Conservation (phyloP, 2,329 filamentous ascomycete species). For the Sphaceloma murrayae region DNA sequence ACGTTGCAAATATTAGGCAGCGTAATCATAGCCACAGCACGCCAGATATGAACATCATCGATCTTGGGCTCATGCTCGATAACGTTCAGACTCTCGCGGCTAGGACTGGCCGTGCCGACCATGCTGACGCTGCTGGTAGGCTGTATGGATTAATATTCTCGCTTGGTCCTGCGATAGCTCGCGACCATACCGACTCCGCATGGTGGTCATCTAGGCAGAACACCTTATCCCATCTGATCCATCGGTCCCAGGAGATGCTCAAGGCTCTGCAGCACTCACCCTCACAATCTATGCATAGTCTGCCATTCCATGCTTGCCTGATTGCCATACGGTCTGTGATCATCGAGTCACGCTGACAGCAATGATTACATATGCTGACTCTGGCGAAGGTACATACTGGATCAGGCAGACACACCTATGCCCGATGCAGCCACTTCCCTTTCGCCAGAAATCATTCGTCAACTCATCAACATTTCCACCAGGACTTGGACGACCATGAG, state of each 20-base stretch:
- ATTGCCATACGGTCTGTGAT: constrained; percentile 32
- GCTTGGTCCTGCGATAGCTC: constrained; percentile 16
- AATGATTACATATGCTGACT: no score
- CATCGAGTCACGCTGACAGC: neutral
- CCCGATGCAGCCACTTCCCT: no score
- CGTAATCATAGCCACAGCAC: no score
- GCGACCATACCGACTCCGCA: no score
- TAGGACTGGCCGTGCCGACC: no score
- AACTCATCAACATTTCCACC: neutral
- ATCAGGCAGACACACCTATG: neutral
- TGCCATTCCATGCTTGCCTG: constrained; percentile 37
- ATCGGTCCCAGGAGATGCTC: constrained; percentile 56
- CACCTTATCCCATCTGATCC: constrained; percentile 51
- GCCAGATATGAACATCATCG: no score
- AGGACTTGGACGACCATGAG: constrained; percentile 42
- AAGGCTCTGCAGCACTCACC: constrained; percentile 54
- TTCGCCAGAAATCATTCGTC: no score
- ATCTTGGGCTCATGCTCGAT: no score
- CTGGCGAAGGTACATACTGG: constrained; percentile 14
- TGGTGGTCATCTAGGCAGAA: no score
- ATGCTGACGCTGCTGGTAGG: constrained; percentile 79
- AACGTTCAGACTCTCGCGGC: no score
- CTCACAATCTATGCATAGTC: constrained; percentile 45
- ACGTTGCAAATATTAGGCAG: no score
- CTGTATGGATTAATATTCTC: constrained; percentile 58